Conservation (phyloP, 768 basidiomycete genomes). For the Trametes coccinea region DNA sequence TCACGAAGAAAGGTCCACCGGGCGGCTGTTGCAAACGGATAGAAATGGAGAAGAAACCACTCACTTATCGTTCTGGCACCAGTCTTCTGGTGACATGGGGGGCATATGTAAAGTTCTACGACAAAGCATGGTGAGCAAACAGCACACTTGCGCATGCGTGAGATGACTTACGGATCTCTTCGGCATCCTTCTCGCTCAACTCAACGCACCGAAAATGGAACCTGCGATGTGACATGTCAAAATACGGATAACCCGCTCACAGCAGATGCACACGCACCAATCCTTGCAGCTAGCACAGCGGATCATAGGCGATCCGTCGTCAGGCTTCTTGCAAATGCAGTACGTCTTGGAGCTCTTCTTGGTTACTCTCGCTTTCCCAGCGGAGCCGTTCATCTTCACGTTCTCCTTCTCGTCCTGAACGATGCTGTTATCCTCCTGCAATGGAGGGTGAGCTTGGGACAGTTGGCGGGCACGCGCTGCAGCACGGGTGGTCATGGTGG, state of each 20-base stretch:
- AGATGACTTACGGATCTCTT: slow-evolving; percentile 69
- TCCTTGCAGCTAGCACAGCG: slow-evolving; percentile 68
- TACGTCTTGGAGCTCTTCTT: slow-evolving; percentile 35
- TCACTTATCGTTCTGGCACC: slow-evolving; percentile 75
- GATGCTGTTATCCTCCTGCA: not conserved
- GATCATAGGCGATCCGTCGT: slow-evolving; percentile 84
- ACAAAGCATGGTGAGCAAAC: not conserved
- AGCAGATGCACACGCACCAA: slow-evolving; percentile 49
- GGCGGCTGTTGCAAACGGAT: not conserved
- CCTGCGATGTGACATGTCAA: slow-evolving; percentile 43
- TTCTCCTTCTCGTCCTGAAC: slow-evolving; percentile 24
- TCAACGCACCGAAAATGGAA: slow-evolving; percentile 82
- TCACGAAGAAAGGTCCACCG: slow-evolving; percentile 30
- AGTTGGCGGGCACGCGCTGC: slow-evolving; percentile 10
- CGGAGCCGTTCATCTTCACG: slow-evolving; percentile 14
- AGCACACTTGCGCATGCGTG: not conserved
- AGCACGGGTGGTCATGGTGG: slow-evolving; percentile 20
- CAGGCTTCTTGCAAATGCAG: slow-evolving; percentile 67
- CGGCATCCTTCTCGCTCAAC: slow-evolving; percentile 62
- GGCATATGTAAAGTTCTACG: slow-evolving; percentile 61
- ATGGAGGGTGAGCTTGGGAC: not conserved
- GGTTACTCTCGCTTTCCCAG: slow-evolving; percentile 22
- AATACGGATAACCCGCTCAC: not conserved
- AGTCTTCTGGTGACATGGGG: slow-evolving; percentile 57
- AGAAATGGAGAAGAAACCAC: slow-evolving; percentile 40